phyloP scores from a whole-genome alignment of 2,329 filamentous ascomycete species.

The Xylariaceae sp. region DNA sequence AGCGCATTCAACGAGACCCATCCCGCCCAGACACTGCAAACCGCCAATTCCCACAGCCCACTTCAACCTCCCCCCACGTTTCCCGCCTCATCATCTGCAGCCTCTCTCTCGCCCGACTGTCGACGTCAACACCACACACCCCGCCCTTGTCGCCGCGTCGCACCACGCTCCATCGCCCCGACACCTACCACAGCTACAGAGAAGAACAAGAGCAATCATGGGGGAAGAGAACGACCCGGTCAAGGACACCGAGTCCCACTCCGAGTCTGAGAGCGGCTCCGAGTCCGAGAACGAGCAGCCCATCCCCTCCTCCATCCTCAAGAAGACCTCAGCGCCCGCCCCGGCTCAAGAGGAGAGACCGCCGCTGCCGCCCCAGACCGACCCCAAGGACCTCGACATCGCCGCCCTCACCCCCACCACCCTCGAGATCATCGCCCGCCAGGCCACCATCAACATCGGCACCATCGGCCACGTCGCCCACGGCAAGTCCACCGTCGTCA shows the following conservation, averaged over 20 bases:
- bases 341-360: constrained; percentile 13
- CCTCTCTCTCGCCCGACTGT: too few species aligned
- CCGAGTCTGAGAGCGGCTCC: constrained; percentile 19
- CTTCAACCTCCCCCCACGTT: too few species aligned
- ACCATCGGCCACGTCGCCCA: constrained; percentile 98
- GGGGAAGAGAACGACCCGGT: constrained; percentile 17
- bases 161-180: neutral
- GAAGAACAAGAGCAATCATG: constrained; percentile 12
- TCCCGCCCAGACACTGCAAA: too few species aligned
- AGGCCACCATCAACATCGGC: constrained; percentile 98
- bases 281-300: constrained; percentile 17
- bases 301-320: constrained; percentile 3
- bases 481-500: constrained; percentile 98
- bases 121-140: neutral
- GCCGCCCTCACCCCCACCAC: constrained; percentile 78
- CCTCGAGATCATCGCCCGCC: constrained; percentile 93
- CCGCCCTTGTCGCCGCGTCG: neutral
- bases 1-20: too few species aligned
- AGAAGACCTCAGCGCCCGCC: constrained; percentile 3
- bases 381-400: constrained; percentile 85
- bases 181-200: neutral
- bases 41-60: too few species aligned
- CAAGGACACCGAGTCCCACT: constrained; percentile 15
- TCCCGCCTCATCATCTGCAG: too few species aligned
- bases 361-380: constrained; percentile 75